Evolutionary conservation across 768 basidiomycete genomes (phyloP).

Genomic region (Mycena alexandri): DNA sequence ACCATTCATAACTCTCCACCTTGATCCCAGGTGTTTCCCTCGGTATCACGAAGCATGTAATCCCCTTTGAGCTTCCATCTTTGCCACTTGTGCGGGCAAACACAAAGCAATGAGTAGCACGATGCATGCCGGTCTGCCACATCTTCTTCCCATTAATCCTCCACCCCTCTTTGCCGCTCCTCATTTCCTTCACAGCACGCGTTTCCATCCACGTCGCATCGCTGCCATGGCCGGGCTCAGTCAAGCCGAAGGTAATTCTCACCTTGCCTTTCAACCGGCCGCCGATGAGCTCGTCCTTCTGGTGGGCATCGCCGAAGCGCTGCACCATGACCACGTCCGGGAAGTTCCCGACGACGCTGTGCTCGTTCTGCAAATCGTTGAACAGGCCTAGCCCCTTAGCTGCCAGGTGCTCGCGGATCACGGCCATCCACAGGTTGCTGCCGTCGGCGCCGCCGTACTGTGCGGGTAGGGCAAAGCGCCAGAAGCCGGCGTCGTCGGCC

Average conservation of each 20-base stretch:
- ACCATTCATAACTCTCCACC: conserved; percentile 31
- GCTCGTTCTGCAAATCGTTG: conserved; percentile 34
- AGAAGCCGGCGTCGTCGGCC: conserved; percentile 31
- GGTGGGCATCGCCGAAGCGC: conserved; percentile 23
- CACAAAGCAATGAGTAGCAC: conserved; percentile 30
- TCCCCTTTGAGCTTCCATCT: conserved; percentile 25
- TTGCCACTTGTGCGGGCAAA: conserved; percentile 33
- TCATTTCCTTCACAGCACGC: conserved; percentile 22
- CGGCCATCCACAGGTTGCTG: conserved; percentile 30
- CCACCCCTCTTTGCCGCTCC: conserved; percentile 18
- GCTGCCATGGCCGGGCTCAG: conserved; percentile 30
- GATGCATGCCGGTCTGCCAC: conserved; percentile 30
- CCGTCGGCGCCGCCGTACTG: conserved; percentile 28
- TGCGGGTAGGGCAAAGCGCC: conserved; percentile 27
- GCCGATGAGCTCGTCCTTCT: conserved; percentile 33
- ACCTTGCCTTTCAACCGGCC: conserved; percentile 26
- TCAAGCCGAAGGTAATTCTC: conserved; percentile 29
- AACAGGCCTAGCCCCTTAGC: conserved; percentile 27
- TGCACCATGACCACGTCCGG: conserved; percentile 31
- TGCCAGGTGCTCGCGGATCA: conserved; percentile 30
- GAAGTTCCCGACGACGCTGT: conserved; percentile 32
- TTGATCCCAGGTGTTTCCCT: conserved; percentile 25
- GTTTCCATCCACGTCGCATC: conserved; percentile 34
- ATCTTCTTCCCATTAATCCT: conserved; percentile 29
- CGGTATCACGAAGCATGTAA: conserved; percentile 30